These are phyloP conservation scores for Diaporthe batatas DNA, from an alignment of 2,329 filamentous ascomycete genomes.

Conservation along the genomic window DNA sequence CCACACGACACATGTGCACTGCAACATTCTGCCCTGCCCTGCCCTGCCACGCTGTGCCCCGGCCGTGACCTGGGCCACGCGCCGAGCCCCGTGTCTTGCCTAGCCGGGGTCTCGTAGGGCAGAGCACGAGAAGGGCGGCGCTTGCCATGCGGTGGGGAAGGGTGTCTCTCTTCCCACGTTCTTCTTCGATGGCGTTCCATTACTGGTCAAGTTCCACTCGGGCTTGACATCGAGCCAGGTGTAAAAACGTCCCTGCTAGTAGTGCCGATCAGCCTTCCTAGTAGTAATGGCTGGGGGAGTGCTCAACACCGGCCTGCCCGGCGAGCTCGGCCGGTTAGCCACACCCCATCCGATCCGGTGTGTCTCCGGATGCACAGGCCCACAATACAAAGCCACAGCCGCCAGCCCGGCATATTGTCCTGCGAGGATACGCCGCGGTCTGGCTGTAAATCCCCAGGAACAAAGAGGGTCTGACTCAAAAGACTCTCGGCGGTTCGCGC, in stretches of 20 bases:
- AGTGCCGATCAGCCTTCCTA: background rate
- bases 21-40: background rate
- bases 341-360: slow-evolving; percentile 7
- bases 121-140: background rate
- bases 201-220: background rate
- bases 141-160: background rate
- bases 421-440: background rate
- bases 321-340: slow-evolving; percentile 6
- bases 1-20: background rate
- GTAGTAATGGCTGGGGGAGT: background rate
- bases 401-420: background rate
- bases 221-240: background rate
- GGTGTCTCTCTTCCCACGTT: background rate
- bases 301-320: background rate
- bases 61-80: background rate
- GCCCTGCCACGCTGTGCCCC: background rate
- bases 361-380: background rate
- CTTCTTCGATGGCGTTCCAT: background rate
- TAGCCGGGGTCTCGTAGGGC: slow-evolving; percentile 13
- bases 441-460: background rate
- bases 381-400: background rate
- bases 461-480: slow-evolving; percentile 9
- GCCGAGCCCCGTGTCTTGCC: slow-evolving; percentile 11
- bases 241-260: background rate
- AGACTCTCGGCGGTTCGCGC: background rate